Evolutionary conservation across 192 early-diverging fungal genomes (phyloP), one percentile per base, ranked within the genome.

Genomic region (Spizellomyces punctatus): DNA sequence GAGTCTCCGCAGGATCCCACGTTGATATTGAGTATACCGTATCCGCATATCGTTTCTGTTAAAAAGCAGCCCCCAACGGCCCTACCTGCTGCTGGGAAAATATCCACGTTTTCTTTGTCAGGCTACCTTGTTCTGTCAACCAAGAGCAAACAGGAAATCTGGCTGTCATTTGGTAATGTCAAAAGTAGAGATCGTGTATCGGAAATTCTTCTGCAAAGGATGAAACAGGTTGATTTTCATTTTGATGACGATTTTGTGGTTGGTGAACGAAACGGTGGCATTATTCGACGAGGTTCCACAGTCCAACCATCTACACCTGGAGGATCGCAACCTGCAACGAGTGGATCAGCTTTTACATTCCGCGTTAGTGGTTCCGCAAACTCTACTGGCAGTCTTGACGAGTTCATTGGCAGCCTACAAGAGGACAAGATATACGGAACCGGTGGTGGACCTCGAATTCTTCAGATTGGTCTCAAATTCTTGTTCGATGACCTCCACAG

Each of bases 121-220:
- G 82, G 82, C 6, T 84, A 78, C 75, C 60, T 84, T 6, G 82
- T 84, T 12, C 22, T 84, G 6, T 75, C 78, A n/a, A 82, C 77
- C 5, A 76, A 79, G 64, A 82, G 60, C 66, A 64, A 61, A 21
- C 65, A 72, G 42, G 82, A 84, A 58, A 63, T 75, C 16, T 84
- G 82, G 82, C 47, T 82, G 10, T 77, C 77, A 9, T 84, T 84
- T 50, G 14, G 48, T 2, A 73, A 45, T 62, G 55, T 74, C 42
- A 82, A 84, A 52, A 77, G 57, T 42, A 61, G 80, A 8, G 82
- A 84, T 63, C n/a, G 71, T 7, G 76, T 82, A 8, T 27, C 69
- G 41, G 82, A 82, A 36, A 55, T 71, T 6, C 46, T 82, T 7
- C 69, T 84, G 10, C 48, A 68, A 43, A 46, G 74, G n/a, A 84